Conservation (phyloP, 768 basidiomycete species). For the Rhodotorula graminis region DNA sequence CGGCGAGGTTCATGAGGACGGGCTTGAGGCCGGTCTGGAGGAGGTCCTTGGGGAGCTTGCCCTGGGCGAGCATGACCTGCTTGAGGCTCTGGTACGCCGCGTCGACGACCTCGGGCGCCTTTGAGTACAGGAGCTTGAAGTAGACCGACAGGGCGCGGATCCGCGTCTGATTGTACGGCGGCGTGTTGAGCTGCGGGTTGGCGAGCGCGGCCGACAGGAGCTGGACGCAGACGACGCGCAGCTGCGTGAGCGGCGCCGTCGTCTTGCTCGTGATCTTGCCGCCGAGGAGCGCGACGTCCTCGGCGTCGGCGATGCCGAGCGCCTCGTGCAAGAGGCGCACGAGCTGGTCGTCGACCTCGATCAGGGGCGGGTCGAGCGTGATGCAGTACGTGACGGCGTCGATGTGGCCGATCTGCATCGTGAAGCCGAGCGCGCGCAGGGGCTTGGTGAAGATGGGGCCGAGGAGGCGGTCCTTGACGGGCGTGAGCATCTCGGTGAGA, state of each 20-base stretch:
- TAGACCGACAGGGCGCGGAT: slow-evolving; percentile 85
- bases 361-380: slow-evolving; percentile 77
- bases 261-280: slow-evolving; percentile 73
- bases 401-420: slow-evolving; percentile 95
- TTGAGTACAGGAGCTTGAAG: slow-evolving; percentile 96
- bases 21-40: slow-evolving; percentile 91
- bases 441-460: slow-evolving; percentile 93
- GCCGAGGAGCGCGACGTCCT: slow-evolving; percentile 69
- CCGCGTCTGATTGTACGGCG: slow-evolving; percentile 73
- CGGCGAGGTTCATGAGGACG: slow-evolving; percentile 94
- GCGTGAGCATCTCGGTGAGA: slow-evolving; percentile 71
- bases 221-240: slow-evolving; percentile 89
- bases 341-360: slow-evolving; percentile 87
- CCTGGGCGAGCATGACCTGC: slow-evolving; percentile 81
- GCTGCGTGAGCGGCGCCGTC: slow-evolving; percentile 72
- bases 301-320: slow-evolving; percentile 89
- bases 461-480: slow-evolving; percentile 80
- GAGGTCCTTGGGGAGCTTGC: slow-evolving; percentile 86
- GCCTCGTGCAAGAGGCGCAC: slow-evolving; percentile 87
- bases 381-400: slow-evolving; percentile 94
- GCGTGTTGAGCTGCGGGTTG: slow-evolving; percentile 79
- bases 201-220: slow-evolving; percentile 91
- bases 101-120: slow-evolving; percentile 82
- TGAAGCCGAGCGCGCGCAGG: slow-evolving; percentile 84
- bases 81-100: slow-evolving; percentile 89